Base-by-base conservation (phyloP, 768 basidiomycete genomes). In the Pulveroboletus frians region DNA sequence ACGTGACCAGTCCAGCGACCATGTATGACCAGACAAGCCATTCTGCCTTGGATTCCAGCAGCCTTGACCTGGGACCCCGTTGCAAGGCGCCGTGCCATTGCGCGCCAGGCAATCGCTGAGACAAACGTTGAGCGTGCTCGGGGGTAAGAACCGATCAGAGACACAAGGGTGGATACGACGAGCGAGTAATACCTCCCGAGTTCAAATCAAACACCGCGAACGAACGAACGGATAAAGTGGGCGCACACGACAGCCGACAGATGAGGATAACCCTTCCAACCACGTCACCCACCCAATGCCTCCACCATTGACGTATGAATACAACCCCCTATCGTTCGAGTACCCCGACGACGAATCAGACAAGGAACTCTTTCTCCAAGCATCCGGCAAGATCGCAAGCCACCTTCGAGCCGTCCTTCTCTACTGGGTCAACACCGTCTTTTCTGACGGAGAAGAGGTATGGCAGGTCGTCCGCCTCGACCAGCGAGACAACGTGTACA, bases 391-490 rank as follows among this genome's bases (percentile, higher is more conserved):
- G 31, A 20, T 43, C 46, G 45, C 52, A 13, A 5, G 3, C 31
- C 38, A 49, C 5, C 39, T 45, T 13, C 47, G 53, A 18, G 38
- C 41, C 27, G 56, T 61, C 37, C 18, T 66, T 15, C 15, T 64
- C 29, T 66, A 64, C 43, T 64, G 63, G 64, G 56, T 59, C 42
- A 64, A 64, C 53, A 46, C 35, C 11, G 41, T 49, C 37, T 64
- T 64, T 34, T 10, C 6, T 36, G 59, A 61, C 18, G 59, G 62
- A 13, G 54, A 54, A 14, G 53, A 64, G 30, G 56, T 64, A 3
- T 66, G 64, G 59, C 64, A 64, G 5, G 63, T 59, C 51, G 53
- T 61, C 13, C 63, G 63, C 14, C 59, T 66, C 32, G 49, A 54
- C 21, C 38, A 39, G 4, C 58, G 40, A 5, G 55, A 27, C 38